phyloP scores from a whole-genome alignment of 345 rosid genomes.

The Brassica carinata region DNA sequence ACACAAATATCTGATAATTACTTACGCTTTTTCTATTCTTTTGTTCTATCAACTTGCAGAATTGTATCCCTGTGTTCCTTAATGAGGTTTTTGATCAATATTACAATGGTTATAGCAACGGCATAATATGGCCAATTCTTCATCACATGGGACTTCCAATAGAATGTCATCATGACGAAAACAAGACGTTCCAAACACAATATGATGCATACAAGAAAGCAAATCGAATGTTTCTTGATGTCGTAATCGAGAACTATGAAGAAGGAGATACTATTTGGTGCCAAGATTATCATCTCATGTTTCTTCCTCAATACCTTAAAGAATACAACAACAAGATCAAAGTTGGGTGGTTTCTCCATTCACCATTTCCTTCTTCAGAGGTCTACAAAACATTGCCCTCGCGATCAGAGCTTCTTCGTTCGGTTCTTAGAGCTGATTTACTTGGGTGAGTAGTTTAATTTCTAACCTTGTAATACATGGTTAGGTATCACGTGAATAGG shows the following conservation, averaged over 20 bases:
- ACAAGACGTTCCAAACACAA: slow-evolving; percentile 83
- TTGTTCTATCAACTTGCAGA: slow-evolving; percentile 42
- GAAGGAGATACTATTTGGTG: slow-evolving; percentile 97
- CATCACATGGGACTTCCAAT: slow-evolving; percentile 92
- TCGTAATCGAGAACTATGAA: slow-evolving; percentile 74
- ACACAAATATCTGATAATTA: not conserved
- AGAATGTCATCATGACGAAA: slow-evolving; percentile 83
- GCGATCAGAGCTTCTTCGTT: slow-evolving; percentile 76
- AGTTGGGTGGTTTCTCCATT: slow-evolving; percentile 99
- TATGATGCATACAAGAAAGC: slow-evolving; percentile 92
- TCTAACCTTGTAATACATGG: not conserved
- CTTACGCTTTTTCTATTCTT: not conserved
- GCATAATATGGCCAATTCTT: slow-evolving; percentile 91
- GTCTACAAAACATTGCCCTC: slow-evolving; percentile 90
- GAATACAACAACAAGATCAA: slow-evolving; percentile 70
- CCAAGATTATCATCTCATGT: slow-evolving; percentile 97
- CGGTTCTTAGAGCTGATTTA: slow-evolving; percentile 86
- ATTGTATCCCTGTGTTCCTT: slow-evolving; percentile 93
- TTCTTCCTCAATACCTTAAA: slow-evolving; percentile 86
- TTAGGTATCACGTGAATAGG: not conserved
- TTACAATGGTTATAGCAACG: slow-evolving; percentile 92
- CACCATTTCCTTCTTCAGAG: slow-evolving; percentile 97
- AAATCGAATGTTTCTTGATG: slow-evolving; percentile 92
- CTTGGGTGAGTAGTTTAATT: slow-evolving; percentile 57
- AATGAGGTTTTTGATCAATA: slow-evolving; percentile 92